A percentile compares a stretch with the other conserved stretches of the same genome.
phyloP scores from a whole-genome alignment of 345 rosid genomes.

The Sonneratia caseolaris region DNA sequence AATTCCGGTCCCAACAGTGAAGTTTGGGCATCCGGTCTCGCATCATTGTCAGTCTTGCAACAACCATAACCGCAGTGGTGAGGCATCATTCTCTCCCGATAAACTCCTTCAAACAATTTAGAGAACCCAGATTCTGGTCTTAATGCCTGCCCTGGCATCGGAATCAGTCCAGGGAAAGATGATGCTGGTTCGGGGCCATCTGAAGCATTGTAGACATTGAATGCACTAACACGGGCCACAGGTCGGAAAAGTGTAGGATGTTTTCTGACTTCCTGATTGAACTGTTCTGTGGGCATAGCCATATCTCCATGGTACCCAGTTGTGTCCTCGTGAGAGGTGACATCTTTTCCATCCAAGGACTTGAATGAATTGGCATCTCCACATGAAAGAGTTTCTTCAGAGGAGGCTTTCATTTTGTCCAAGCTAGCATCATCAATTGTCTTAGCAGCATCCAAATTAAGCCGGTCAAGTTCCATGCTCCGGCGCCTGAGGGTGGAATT shows the following conservation, averaged over 20 bases:
- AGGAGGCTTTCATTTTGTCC: constrained; percentile 48
- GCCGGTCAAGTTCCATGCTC: constrained; percentile 25
- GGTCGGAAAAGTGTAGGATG: constrained; percentile 60
- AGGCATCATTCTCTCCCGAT: constrained; percentile 51
- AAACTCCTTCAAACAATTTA: constrained; percentile 46
- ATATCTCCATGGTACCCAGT: constrained; percentile 34
- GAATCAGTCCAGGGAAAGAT: constrained; percentile 22
- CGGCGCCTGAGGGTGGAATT: constrained; percentile 68
- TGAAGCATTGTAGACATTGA: constrained; percentile 26
- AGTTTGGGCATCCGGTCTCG: constrained; percentile 9
- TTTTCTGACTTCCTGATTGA: constrained; percentile 28
- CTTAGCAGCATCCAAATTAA: constrained; percentile 21
- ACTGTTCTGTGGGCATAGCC: constrained; percentile 16
- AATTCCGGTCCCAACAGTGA: constrained; percentile 79
- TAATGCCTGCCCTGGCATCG: constrained; percentile 31
- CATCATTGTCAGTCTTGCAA: constrained; percentile 25
- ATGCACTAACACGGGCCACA: constrained; percentile 54
- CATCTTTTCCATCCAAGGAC: constrained; percentile 45
- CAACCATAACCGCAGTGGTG: constrained; percentile 66
- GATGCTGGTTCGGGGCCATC: constrained; percentile 32
- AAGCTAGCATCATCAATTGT: constrained; percentile 17
- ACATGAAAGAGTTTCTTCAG: constrained; percentile 70
- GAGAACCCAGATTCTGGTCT: constrained; percentile 39
- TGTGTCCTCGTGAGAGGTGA: constrained; percentile 31
- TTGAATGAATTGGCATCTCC: constrained; percentile 44